These are phyloP conservation scores for Macrophomina phaseolina DNA, from an alignment of 2,329 filamentous ascomycete genomes.

Conservation along the genomic window DNA sequence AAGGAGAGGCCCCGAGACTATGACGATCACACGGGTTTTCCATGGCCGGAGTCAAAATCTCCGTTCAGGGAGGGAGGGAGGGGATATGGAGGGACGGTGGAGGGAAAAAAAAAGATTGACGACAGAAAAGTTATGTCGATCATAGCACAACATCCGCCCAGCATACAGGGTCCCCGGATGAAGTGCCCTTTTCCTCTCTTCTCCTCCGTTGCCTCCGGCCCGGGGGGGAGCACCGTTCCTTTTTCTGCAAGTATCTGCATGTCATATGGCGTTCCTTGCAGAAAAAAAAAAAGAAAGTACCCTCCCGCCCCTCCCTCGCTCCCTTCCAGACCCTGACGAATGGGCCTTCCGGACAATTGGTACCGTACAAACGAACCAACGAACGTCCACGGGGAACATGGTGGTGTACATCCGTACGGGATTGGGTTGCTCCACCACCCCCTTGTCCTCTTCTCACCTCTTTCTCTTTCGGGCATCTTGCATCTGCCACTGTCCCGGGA, in stretches of 20 bases:
- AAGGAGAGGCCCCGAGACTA: neutral
- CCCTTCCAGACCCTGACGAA: neutral
- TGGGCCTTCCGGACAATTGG: neutral
- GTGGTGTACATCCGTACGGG: neutral
- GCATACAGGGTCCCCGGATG: too few species aligned
- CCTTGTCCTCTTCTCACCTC: neutral
- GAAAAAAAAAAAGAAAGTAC: neutral
- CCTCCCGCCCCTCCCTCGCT: too few species aligned
- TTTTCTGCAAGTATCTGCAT: neutral
- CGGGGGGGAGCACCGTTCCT: neutral
- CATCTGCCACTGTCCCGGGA: neutral
- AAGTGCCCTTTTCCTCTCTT: too few species aligned
- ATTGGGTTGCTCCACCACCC: neutral
- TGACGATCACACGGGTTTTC: too few species aligned
- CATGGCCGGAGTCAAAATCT: neutral
- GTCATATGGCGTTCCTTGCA: neutral
- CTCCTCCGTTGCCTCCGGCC: too few species aligned
- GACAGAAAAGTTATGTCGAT: neutral
- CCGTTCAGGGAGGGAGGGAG: neutral
- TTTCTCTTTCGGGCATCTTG: neutral
- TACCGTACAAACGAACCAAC: constrained; percentile 4
- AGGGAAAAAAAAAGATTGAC: neutral
- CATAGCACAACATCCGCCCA: neutral
- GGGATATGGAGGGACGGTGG: too few species aligned
- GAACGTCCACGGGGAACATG: constrained; percentile 11